These are phyloP conservation scores for Paramarasmius palmivorus DNA, from an alignment of 1,284 basidiomycete genomes.

Conservation along the genomic window DNA sequence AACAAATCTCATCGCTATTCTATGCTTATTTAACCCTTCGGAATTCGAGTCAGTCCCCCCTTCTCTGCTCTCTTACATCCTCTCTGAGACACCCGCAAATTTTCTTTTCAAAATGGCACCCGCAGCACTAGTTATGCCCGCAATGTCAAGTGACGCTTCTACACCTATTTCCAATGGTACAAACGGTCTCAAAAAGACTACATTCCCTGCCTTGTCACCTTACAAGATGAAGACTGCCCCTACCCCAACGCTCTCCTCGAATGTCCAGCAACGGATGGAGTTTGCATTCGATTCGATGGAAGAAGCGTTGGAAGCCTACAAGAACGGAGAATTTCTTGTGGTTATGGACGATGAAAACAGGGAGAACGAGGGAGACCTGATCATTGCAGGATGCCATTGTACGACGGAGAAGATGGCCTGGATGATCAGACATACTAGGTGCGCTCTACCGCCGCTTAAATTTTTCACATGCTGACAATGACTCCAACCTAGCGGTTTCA, in stretches of 20 bases:
- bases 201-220: background rate
- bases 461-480: conserved; percentile 8
- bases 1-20: too few relatives aligned
- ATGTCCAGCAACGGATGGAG: conserved; percentile 23
- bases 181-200: conserved; percentile 5
- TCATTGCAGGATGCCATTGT: conserved; percentile 79
- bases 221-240: background rate
- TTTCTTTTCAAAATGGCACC: background rate
- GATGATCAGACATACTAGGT: conserved; percentile 98
- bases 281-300: conserved; percentile 74
- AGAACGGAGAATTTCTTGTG: conserved; percentile 85
- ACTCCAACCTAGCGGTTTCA: conserved; percentile 75
- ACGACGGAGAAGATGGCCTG: conserved; percentile 98
- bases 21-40: too few relatives aligned
- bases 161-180: background rate
- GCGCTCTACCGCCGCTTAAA: conserved; percentile 23
- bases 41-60: too few relatives aligned
- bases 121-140: too few relatives aligned
- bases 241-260: background rate
- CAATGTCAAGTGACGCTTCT: conserved; percentile 5
- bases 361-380: conserved; percentile 95
- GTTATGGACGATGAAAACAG: conserved; percentile 94
- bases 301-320: conserved; percentile 80
- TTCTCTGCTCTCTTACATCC: too few relatives aligned
- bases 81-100: too few relatives aligned